A percentile compares a stretch with the other conserved stretches of the same genome.
Conservation (phyloP, 192 early-diverging fungal species). For the Mortierella antarctica region DNA sequence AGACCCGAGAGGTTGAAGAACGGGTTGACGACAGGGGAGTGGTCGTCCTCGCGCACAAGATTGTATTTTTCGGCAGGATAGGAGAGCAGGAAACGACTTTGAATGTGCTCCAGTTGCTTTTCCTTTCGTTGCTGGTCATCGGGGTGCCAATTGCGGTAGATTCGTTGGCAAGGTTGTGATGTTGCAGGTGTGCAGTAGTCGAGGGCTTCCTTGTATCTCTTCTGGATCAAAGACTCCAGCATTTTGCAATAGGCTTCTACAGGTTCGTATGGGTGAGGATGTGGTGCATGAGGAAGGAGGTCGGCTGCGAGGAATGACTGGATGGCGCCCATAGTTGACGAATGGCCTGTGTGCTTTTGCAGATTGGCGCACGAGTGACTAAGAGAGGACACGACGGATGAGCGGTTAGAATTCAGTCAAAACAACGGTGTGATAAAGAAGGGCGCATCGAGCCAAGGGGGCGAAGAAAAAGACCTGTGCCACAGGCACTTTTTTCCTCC, state of each 20-base stretch:
- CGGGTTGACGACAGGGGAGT: conserved; percentile 43
- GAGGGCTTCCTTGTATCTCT: conserved; percentile 44
- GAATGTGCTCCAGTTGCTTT: conserved; percentile 43
- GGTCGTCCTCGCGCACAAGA: conserved; percentile 49
- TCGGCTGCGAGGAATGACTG: conserved; percentile 48
- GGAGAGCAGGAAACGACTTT: conserved; percentile 48
- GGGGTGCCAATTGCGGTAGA: conserved; percentile 54
- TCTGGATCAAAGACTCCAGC: conserved; percentile 31
- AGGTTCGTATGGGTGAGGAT: conserved; percentile 33
- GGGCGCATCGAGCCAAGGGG: background rate
- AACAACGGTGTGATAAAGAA: background rate
- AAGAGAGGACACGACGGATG: background rate
- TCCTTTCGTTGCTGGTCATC: conserved; percentile 49
- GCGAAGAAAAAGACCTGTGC: background rate
- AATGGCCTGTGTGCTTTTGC: too few species aligned
- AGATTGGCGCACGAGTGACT: background rate
- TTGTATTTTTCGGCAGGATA: conserved; percentile 55
- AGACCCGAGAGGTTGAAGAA: conserved; percentile 51
- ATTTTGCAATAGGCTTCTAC: conserved; percentile 47
- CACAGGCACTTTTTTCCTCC: background rate
- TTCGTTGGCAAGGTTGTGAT: conserved; percentile 46
- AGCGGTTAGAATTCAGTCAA: too few species aligned
- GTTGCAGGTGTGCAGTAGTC: conserved; percentile 45
- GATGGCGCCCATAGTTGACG: conserved; percentile 47
- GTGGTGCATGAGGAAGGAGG: conserved; percentile 19